Evolutionary conservation across 2,329 filamentous ascomycete species (phyloP).

Genomic region (Ophiostoma quercus): DNA sequence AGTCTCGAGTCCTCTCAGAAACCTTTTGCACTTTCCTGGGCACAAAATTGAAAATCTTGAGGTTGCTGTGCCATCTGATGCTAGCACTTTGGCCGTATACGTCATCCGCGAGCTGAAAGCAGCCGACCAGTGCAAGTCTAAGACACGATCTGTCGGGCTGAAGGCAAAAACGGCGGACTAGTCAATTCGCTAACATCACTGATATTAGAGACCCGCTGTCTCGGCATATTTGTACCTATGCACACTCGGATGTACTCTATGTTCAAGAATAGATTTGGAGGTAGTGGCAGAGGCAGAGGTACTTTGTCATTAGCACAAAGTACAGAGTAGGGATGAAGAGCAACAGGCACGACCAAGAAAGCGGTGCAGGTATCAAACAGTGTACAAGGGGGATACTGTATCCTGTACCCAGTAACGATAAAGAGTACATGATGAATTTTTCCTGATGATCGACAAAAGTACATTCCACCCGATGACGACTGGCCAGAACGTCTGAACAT

Average conservation of each 20-base stretch:
- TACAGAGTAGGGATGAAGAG: neutral
- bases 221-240: neutral
- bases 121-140: neutral
- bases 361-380: neutral
- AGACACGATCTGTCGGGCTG: slow-evolving; percentile 12
- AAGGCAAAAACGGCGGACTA: neutral
- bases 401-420: neutral
- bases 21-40: neutral
- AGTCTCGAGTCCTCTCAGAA: neutral
- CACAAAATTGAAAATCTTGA: neutral
- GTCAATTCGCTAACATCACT: neutral
- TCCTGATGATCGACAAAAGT: slow-evolving; percentile 2
- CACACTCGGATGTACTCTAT: neutral
- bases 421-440: neutral
- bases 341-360: neutral
- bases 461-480: slow-evolving; percentile 14
- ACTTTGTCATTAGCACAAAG: neutral
- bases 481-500: slow-evolving; percentile 12
- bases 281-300: neutral
- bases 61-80: slow-evolving; percentile 1
- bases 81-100: neutral
- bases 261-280: neutral
- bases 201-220: neutral
- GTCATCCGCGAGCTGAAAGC: slow-evolving; percentile 12
- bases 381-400: neutral